Evolutionary conservation across 2,329 filamentous ascomycete species (phyloP).

Genomic region (Aspergillus flavus): DNA sequence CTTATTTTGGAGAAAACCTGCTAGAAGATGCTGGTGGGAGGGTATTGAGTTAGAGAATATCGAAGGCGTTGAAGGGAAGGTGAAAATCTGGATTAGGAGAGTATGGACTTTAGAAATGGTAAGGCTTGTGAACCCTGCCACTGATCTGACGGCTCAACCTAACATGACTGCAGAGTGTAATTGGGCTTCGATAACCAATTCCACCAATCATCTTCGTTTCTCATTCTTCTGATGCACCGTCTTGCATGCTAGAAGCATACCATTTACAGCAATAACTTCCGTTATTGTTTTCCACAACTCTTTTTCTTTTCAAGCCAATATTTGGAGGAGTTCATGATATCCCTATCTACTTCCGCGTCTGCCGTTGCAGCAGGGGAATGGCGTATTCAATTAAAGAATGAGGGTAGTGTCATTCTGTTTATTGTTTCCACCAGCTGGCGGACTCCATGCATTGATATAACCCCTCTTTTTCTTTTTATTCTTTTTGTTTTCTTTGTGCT

Average conservation of each 20-base stretch:
- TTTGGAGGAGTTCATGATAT: slow-evolving; percentile 28
- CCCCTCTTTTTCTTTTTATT: neutral
- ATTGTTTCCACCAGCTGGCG: slow-evolving; percentile 20
- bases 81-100: slow-evolving; percentile 97
- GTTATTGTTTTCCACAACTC: slow-evolving; percentile 10
- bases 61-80: slow-evolving; percentile 83
- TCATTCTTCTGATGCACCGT: slow-evolving; percentile 22
- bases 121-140: slow-evolving; percentile 26
- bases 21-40: slow-evolving; percentile 98
- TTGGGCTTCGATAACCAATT: slow-evolving; percentile 66
- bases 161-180: slow-evolving; percentile 66
- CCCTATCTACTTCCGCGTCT: slow-evolving; percentile 19
- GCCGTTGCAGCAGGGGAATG: slow-evolving; percentile 18
- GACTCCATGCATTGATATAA: slow-evolving; percentile 20
- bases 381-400: slow-evolving; percentile 19
- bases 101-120: slow-evolving; percentile 99
- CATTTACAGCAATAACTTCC: slow-evolving; percentile 13
- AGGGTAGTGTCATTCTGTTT: slow-evolving; percentile 22
- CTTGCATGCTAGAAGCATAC: slow-evolving; percentile 15
- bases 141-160: slow-evolving; percentile 15
- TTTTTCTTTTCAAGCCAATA: slow-evolving; percentile 11
- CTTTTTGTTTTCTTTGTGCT: neutral
- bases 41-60: slow-evolving; percentile 89
- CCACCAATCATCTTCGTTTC: slow-evolving; percentile 6
- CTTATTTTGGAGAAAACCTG: slow-evolving; percentile 97